Evolutionary conservation across 192 early-diverging fungal genomes (phyloP), one percentile per base, ranked within the genome.

Genomic region (Backusella morwellensis): DNA sequence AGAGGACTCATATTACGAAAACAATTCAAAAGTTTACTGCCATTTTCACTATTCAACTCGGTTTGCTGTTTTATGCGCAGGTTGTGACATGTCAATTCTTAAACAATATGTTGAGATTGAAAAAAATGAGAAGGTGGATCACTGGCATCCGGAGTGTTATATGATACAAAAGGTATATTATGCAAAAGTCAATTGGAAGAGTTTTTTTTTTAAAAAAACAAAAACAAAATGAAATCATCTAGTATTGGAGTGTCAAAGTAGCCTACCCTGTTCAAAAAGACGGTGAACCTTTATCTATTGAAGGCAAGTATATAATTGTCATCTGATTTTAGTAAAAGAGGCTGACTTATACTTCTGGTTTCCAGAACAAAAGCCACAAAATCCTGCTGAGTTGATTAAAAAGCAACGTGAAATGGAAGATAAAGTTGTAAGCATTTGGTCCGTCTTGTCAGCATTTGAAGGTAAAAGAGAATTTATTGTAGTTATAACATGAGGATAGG

Each of bases 81-180:
- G 98, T 21, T 99, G 98, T 80, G 86, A 95, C 75, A 95, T 92
- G 63, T 94, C 96, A 35, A 97, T 99, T 73, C 83, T 99, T 78
- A 95, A 97, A 83, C 95, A 96, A 78, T 99, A 96, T 88, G 90
- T 99, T 66, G 96, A 99, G 82, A 95, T 97, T 80, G 93, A 88
- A 75, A 85, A 92, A 66, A 93, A 92, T 74, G 85, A 82, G 34
- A 73, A 86, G 29, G 86, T 89, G 35, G 95, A 97, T 80, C 95
- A 97, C 79, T 99, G 98, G 98, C 98, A 99, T 82, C 97, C 97
- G 6, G 95, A 97, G 80, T 99, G 98, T 82, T 99, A 99, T 84
- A 98, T 98, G 98, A 98, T 99, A 66, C 95, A 96, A 86, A 97
- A 98, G 90, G 93, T 95, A 83, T 40, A 63, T 14, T 83, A 83